A percentile compares a stretch with the other conserved stretches of the same genome.
These are phyloP conservation scores for Thalia dealbata DNA, from an alignment of 176 grass and related monocot genomes.

Conservation along the genomic window DNA sequence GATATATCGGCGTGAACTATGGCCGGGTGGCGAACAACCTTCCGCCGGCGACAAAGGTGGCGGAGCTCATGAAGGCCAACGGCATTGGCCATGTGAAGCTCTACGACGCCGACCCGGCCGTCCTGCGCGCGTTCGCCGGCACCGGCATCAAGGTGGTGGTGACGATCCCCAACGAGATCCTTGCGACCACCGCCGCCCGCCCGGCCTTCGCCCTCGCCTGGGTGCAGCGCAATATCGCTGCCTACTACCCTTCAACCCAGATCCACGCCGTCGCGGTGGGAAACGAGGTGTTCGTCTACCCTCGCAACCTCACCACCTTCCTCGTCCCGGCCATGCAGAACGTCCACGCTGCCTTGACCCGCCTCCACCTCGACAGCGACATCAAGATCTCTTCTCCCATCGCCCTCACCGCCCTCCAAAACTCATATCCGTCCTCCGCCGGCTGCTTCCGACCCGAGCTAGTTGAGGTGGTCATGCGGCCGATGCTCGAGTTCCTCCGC, in stretches of 20 bases:
- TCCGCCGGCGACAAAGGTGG: background rate
- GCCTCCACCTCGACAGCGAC: conserved; percentile 15
- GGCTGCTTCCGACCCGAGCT: conserved; percentile 59
- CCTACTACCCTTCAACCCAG: conserved; percentile 7
- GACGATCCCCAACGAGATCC: background rate
- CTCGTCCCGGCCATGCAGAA: conserved; percentile 75
- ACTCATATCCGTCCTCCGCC: conserved; percentile 53
- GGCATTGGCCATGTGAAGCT: background rate
- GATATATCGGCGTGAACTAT: background rate
- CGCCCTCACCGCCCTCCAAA: conserved; percentile 33
- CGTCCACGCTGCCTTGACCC: conserved; percentile 31
- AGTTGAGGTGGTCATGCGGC: conserved; percentile 36
- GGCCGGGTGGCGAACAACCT: conserved; percentile 9
- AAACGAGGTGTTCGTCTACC: conserved; percentile 17
- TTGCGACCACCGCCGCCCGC: background rate
- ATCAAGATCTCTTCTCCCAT: conserved; percentile 73
- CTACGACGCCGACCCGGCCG: conserved; percentile 5
- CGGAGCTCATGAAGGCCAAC: background rate
- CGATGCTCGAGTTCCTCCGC: conserved; percentile 51
- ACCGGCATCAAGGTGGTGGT: conserved; percentile 10
- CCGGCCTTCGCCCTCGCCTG: background rate
- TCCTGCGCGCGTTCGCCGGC: conserved; percentile 3
- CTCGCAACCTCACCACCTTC: conserved; percentile 22
- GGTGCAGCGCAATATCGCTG: background rate
- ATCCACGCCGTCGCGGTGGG: conserved; percentile 2